phyloP scores from a whole-genome alignment of 257 asterid genomes.

The Nicotiana undulata region DNA sequence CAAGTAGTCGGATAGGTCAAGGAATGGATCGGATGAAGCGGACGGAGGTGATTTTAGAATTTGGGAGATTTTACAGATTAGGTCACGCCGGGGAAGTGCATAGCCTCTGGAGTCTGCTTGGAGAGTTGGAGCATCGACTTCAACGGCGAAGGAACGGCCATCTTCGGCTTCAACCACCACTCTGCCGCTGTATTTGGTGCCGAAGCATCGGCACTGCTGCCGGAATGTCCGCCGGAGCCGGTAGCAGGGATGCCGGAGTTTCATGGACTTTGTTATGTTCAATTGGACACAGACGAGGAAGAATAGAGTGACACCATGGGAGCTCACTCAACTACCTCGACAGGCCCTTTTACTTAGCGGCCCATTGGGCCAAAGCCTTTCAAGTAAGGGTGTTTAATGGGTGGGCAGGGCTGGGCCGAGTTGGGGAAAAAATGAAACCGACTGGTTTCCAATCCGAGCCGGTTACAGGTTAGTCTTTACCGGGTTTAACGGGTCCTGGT shows the following conservation, averaged over 20 bases:
- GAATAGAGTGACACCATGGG: neutral
- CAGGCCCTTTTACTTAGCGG: no score
- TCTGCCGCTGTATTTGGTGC: slow-evolving; percentile 80
- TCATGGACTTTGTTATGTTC: neutral
- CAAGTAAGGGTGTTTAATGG: no score
- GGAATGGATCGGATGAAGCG: slow-evolving; percentile 49
- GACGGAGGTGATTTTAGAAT: slow-evolving; percentile 56
- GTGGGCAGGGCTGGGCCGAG: no score
- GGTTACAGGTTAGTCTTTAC: no score
- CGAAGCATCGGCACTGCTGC: slow-evolving; percentile 39
- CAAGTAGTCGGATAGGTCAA: slow-evolving; percentile 52
- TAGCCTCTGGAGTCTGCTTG: slow-evolving; percentile 72
- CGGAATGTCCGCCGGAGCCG: slow-evolving; percentile 18
- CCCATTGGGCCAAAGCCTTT: neutral
- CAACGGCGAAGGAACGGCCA: slow-evolving; percentile 65
- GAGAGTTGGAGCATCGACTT: slow-evolving; percentile 45
- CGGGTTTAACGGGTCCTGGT: no score
- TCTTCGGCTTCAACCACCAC: slow-evolving; percentile 42
- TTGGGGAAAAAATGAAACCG: no score
- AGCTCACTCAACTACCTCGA: neutral
- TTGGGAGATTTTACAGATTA: slow-evolving; percentile 58
- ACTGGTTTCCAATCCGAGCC: no score
- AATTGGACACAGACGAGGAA: neutral
- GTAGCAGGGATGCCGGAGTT: neutral
- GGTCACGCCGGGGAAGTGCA: slow-evolving; percentile 85